phyloP scores from a whole-genome alignment of 2,329 filamentous ascomycete genomes.

The Geoglossum cookeanum region DNA sequence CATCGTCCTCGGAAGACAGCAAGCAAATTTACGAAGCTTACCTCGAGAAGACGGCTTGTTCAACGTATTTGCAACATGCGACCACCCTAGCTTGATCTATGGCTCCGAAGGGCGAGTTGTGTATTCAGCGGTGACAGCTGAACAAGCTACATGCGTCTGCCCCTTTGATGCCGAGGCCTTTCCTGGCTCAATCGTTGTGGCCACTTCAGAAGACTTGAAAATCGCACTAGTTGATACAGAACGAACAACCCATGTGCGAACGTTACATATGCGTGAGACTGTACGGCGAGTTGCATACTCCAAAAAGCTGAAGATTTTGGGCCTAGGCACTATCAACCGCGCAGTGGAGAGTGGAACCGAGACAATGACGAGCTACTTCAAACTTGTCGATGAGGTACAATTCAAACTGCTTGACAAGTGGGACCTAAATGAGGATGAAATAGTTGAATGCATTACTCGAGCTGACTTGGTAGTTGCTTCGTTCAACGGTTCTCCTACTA shows the following conservation, averaged over 20 bases:
- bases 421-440: conserved; percentile 44
- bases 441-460: conserved; percentile 70
- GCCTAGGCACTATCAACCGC: conserved; percentile 66
- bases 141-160: conserved; percentile 64
- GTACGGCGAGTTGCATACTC: conserved; percentile 79
- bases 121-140: conserved; percentile 84
- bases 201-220: conserved; percentile 55
- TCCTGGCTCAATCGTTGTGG: conserved; percentile 62
- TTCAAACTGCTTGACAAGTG: conserved; percentile 64
- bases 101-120: conserved; percentile 71
- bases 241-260: conserved; percentile 71
- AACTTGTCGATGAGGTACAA: conserved; percentile 74
- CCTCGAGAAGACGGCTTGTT: conserved; percentile 46
- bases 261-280: conserved; percentile 60
- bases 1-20: conserved; percentile 68
- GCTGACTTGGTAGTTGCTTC: conserved; percentile 38
- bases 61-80: conserved; percentile 83
- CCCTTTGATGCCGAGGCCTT: conserved; percentile 68
- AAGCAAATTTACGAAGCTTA: conserved; percentile 62
- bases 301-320: conserved; percentile 58
- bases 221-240: conserved; percentile 69
- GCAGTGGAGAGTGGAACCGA: conserved; percentile 54
- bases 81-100: conserved; percentile 88
- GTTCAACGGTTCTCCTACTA: conserved; percentile 31
- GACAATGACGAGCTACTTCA: conserved; percentile 59